Evolutionary conservation across 306 rosid genomes (phyloP).

Genomic region (Arachis stenosperma): DNA sequence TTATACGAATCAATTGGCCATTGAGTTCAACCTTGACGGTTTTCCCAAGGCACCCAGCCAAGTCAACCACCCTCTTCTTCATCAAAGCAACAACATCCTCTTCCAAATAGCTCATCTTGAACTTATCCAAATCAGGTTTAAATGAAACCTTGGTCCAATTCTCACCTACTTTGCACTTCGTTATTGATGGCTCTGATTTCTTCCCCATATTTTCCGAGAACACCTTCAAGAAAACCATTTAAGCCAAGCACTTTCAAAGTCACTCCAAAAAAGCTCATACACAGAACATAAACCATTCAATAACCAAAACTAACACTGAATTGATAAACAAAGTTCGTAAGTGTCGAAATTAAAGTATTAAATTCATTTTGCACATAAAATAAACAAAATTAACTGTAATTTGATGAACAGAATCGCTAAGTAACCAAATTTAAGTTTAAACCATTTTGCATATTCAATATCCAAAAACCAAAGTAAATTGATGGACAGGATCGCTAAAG

Average conservation of each 20-base stretch:
- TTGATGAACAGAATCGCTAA: not conserved
- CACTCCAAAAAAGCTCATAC: not conserved
- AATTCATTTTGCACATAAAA: not conserved
- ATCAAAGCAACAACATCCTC: constrained; percentile 95
- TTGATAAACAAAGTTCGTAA: not conserved
- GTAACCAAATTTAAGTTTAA: too few species aligned
- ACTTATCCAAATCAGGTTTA: constrained; percentile 85
- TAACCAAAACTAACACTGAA: not conserved
- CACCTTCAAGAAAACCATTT: constrained; percentile 52
- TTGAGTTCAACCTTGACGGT: constrained; percentile 89
- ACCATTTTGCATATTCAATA: not conserved
- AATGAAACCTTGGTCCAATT: constrained; percentile 94
- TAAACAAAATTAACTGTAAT: too few species aligned
- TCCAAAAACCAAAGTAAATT: not conserved
- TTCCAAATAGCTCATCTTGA: constrained; percentile 82
- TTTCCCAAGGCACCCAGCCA: constrained; percentile 97
- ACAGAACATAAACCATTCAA: not conserved
- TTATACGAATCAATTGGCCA: constrained; percentile 60
- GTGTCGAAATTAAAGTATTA: too few species aligned
- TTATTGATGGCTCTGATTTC: constrained; percentile 71
- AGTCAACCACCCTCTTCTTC: constrained; percentile 88
- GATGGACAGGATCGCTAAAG: not conserved
- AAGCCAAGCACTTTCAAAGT: not conserved
- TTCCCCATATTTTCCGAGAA: constrained; percentile 81
- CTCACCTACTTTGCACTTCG: constrained; percentile 77